Conservation (phyloP, 345 rosid genomes). For the Alliaria petiolata region DNA sequence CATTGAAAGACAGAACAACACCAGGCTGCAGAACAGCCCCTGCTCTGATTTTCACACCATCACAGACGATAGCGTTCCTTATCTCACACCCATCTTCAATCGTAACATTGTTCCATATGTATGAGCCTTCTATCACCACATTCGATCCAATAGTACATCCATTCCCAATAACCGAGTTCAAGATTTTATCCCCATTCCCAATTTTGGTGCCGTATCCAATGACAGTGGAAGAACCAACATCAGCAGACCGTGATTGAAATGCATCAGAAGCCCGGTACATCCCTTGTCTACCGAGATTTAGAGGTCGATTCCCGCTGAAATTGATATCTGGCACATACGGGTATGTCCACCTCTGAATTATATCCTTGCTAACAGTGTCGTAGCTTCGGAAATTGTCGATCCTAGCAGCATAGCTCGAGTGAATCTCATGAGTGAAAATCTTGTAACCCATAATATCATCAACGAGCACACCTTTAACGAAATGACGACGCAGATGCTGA, state of each 20-base stretch:
- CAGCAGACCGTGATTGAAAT: constrained; percentile 62
- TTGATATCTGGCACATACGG: constrained; percentile 87
- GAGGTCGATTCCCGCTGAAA: constrained; percentile 55
- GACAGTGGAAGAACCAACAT: constrained; percentile 67
- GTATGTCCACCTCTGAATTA: constrained; percentile 97
- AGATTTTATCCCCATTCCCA: constrained; percentile 53
- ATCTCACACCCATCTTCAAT: constrained; percentile 91
- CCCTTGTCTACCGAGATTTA: constrained; percentile 76
- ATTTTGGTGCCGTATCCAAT: constrained; percentile 71
- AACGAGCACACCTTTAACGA: constrained; percentile 86
- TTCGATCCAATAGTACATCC: constrained; percentile 85
- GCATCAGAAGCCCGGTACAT: constrained; percentile 66
- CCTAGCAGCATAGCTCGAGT: constrained; percentile 90
- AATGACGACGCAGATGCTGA: constrained; percentile 92
- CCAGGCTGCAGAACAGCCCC: constrained; percentile 85
- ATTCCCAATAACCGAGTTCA: constrained; percentile 81
- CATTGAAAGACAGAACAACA: constrained; percentile 82
- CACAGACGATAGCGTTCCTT: constrained; percentile 78
- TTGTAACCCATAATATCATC: constrained; percentile 99
- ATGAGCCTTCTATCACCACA: constrained; percentile 80
- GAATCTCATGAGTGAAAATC: constrained; percentile 89
- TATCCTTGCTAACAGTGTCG: constrained; percentile 87
- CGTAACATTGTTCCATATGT: constrained; percentile 81
- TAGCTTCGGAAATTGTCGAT: constrained; percentile 90
- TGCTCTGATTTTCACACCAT: constrained; percentile 72